phyloP scores from a whole-genome alignment of 2,329 filamentous ascomycete genomes.

The Fusarium neocosmosporiellum region DNA sequence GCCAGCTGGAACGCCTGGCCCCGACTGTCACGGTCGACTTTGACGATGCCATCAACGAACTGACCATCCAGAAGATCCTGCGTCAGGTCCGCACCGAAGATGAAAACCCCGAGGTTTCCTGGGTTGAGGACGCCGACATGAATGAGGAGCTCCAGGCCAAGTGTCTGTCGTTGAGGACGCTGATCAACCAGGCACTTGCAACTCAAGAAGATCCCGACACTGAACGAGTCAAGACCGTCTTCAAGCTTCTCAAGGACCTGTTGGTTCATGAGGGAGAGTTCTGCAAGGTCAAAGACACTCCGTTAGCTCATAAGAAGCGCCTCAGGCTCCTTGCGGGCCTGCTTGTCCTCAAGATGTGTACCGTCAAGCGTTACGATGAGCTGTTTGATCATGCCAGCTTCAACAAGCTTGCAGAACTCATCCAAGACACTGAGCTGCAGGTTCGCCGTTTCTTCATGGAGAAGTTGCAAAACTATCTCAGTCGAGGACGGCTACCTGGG shows the following conservation, averaged over 20 bases:
- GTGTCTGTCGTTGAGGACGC: slow-evolving; percentile 82
- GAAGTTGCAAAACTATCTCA: slow-evolving; percentile 91
- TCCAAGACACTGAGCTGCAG: slow-evolving; percentile 79
- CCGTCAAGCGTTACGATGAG: slow-evolving; percentile 79
- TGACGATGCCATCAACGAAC: slow-evolving; percentile 81
- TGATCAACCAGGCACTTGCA: slow-evolving; percentile 85
- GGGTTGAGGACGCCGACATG: slow-evolving; percentile 74
- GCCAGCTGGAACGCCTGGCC: slow-evolving; percentile 80
- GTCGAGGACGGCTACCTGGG: slow-evolving; percentile 73
- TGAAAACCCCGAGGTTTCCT: slow-evolving; percentile 67
- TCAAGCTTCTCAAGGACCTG: slow-evolving; percentile 81
- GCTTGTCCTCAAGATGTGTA: slow-evolving; percentile 85
- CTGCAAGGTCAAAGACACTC: slow-evolving; percentile 79
- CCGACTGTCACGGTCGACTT: slow-evolving; percentile 78
- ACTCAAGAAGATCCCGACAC: slow-evolving; percentile 63
- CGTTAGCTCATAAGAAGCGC: slow-evolving; percentile 81
- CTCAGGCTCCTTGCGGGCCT: slow-evolving; percentile 85
- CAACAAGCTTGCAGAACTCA: slow-evolving; percentile 81
- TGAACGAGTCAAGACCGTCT: slow-evolving; percentile 74
- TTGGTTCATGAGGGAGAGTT: slow-evolving; percentile 83
- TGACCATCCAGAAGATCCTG: slow-evolving; percentile 80
- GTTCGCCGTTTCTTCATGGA: slow-evolving; percentile 84
- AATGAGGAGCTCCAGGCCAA: slow-evolving; percentile 89
- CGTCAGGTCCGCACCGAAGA: slow-evolving; percentile 75
- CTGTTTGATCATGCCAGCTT: slow-evolving; percentile 79